Base-by-base conservation (phyloP, 208 protist species). In the Leishmania tarentolae region DNA sequence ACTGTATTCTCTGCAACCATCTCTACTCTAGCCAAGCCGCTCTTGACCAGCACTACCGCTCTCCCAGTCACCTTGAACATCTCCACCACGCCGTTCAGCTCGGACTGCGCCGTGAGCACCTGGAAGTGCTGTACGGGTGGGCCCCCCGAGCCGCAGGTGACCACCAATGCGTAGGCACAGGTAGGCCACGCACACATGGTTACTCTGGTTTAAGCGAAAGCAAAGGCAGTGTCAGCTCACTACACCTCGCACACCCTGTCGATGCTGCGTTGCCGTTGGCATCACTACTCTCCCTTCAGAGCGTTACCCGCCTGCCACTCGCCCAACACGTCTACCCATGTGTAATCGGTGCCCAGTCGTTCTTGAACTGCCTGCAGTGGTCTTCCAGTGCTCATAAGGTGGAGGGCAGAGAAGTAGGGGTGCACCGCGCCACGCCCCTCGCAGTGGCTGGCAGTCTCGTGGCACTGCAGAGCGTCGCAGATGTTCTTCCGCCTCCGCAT, bases 301-400 rank as follows among this genome's bases (percentile, higher is more conserved):
- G 61, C 24, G 78, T 59, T 37, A 31, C 74, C 40, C 52, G 31
- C 31, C 71, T 76, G 28, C 80, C 78, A 9, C 73, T 87, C 9
- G 21, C 70, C 17, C 77, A 88, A 78, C 82, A 88, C 53, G 56
- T 90, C 3, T 81, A 87, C 59, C 81, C 81, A 37, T 92, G 88
- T 75, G 59, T 47, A 7, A 57, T 92, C 28, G 71, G 81, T 44
- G 37, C 86, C 21, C 81, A 86, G n/a, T 96, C 92, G 15, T 94
- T 92, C 74, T 78, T 96, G 8, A 96, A 96, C 71, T 91, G 86
- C 6, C 75, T 96, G 37, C 92, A 96, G 85, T 94, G 88, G 89
- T 7, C 59, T 19, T 35, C 8, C 15, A 35, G 69, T 13, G 57
- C 21, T 15, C 69, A 79, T 9, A 76, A 63, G 66, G 74, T 44